Conservation (phyloP, 163 green algal genomes). For the Prototheca cutis region DNA sequence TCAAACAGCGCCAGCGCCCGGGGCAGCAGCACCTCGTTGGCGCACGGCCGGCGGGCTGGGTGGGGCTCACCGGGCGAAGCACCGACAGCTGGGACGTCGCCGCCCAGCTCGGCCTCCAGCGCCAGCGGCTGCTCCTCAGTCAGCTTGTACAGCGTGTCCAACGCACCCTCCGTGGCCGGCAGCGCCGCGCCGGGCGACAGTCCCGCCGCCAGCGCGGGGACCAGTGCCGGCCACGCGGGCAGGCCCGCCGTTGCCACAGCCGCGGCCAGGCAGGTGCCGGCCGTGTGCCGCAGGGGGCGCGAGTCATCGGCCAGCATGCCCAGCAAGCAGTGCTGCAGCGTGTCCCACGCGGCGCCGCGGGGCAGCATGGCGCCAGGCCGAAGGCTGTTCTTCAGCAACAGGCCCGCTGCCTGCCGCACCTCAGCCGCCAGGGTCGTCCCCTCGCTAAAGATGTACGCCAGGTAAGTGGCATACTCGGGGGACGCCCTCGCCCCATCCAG, state of each 20-base stretch:
- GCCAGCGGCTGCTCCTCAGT: conserved; percentile 54
- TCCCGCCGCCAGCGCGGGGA: conserved; percentile 42
- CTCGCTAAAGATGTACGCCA: conserved; percentile 79
- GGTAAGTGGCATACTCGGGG: conserved; percentile 93
- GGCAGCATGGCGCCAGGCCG: conserved; percentile 38
- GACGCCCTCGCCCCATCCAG: conserved; percentile 63
- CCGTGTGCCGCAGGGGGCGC: conserved; percentile 45
- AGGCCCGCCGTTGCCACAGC: conserved; percentile 53
- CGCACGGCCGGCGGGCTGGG: no score
- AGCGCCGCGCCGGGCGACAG: conserved; percentile 44
- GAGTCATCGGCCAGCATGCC: conserved; percentile 38
- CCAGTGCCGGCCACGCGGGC: conserved; percentile 67
- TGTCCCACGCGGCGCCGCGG: not conserved
- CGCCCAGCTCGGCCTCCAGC: conserved; percentile 35
- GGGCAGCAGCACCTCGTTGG: conserved; percentile 44
- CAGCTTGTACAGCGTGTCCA: conserved; percentile 84
- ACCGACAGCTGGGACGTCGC: not conserved
- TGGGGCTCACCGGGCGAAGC: no score
- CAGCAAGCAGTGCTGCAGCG: conserved; percentile 46
- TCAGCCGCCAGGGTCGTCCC: conserved; percentile 60
- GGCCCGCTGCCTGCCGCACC: conserved; percentile 79
- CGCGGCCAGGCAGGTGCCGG: conserved; percentile 59
- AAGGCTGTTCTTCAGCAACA: conserved; percentile 96
- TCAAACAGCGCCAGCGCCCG: conserved; percentile 49
- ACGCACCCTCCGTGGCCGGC: conserved; percentile 59